Base-by-base conservation (phyloP, 2,329 filamentous ascomycete species). In the Cadophora malorum region DNA sequence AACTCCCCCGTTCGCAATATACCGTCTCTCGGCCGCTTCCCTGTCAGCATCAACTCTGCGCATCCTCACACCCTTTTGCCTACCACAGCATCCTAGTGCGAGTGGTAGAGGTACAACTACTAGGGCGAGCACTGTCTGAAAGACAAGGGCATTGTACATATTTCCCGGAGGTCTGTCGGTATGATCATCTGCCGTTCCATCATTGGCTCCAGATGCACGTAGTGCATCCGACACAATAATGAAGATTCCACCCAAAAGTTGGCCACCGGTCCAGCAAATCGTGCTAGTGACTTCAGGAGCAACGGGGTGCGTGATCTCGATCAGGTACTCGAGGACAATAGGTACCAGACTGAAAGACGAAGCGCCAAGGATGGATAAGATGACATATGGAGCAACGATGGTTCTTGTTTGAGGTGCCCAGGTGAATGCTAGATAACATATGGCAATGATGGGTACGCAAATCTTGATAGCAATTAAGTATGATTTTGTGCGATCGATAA, bases 261-360 rank as follows among this genome's bases (percentile, higher is more conserved):
- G 95, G 0, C 96, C 95, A 6, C 91, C 91, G 0, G 88, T 86
- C 96, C 96, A 98, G 75, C 91, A 92, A 25, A 96, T 83, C 33
- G 92, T 93, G 70, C 88, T 92, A 0, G 92, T 92, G 55, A 97
- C 86, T 80, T 97, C 95, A 0, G 96, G 94, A 50, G 89, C 90
- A 31, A 96, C 88, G 0, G 96, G 96, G 76, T 96, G 92, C 5
- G 91, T 94, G 68, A 97, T 86, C 78, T 98, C 93, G 63, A 92
- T 92, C 19, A 97, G 83, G 74, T 91, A 94, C 80, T 99, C 96
- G 61, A 98, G 85, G 6, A 89, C 91, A 47, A 97, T 86, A 3
- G 96, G 96, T 0, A 98, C 85, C 3, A 98, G 81, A 23, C 86
- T 86, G 80, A 98, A 98, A 10, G 86, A 89, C 0, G 92, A 82